Evolutionary conservation across 192 early-diverging fungal genomes (phyloP).

Genomic region (Podila horticola): DNA sequence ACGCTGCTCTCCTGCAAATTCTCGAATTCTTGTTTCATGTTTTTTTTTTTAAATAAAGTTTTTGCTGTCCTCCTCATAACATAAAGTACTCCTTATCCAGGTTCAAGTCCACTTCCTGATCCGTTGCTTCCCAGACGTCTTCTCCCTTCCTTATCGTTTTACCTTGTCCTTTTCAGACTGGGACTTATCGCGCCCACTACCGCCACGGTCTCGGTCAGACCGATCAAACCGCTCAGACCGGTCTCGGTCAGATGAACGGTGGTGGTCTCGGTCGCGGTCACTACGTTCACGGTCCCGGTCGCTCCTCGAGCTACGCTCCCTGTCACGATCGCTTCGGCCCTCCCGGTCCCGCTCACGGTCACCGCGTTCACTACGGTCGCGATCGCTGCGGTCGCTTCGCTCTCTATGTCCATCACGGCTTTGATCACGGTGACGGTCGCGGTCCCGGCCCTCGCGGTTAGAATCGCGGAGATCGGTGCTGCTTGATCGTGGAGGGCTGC

Average conservation of each 20-base stretch:
- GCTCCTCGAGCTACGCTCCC: conserved; percentile 32
- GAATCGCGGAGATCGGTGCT: conserved; percentile 4
- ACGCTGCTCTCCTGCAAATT: too few relatives aligned
- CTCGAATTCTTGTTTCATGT: too few relatives aligned
- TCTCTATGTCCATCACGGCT: conserved; percentile 9
- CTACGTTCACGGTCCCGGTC: conserved; percentile 26
- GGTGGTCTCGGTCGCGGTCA: conserved; percentile 9
- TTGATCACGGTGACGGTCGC: background rate
- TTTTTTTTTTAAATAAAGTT: too few relatives aligned
- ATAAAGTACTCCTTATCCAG: background rate
- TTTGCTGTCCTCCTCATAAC: too few relatives aligned
- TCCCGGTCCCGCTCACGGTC: conserved; percentile 20
- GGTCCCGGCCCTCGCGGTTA: conserved; percentile 1
- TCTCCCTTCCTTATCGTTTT: conserved; percentile 3
- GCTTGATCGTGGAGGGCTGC: conserved; percentile 20
- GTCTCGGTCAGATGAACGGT: conserved; percentile 34
- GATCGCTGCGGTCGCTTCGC: conserved; percentile 23
- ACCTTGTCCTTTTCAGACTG: conserved; percentile 51
- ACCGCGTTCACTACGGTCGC: conserved; percentile 4
- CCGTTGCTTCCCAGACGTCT: background rate
- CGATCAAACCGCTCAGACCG: conserved; percentile 26
- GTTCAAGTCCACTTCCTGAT: background rate
- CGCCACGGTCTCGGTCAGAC: conserved; percentile 13
- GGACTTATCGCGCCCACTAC: conserved; percentile 18
- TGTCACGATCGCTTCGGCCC: conserved; percentile 25